phyloP scores from a whole-genome alignment of 768 basidiomycete genomes.

The Lepiota venenata region DNA sequence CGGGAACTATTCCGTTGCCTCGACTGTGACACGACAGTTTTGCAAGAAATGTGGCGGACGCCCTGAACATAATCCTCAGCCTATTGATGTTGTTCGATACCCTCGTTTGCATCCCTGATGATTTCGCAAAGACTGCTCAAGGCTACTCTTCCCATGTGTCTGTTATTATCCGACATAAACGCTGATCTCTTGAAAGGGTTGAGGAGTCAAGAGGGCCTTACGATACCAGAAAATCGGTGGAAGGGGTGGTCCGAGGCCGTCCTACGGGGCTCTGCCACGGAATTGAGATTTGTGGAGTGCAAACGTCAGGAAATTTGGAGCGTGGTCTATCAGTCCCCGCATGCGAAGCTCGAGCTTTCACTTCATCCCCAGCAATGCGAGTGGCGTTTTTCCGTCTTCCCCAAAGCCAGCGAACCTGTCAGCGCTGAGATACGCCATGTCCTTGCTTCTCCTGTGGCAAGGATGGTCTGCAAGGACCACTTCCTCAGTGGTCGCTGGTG shows the following conservation, averaged over 20 bases:
- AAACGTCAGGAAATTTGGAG: slow-evolving; percentile 91
- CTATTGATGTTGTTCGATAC: slow-evolving; percentile 46
- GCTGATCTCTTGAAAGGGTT: slow-evolving; percentile 49
- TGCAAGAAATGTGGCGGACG: slow-evolving; percentile 88
- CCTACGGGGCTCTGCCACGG: slow-evolving; percentile 49
- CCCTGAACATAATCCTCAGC: slow-evolving; percentile 77
- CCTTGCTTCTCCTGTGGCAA: slow-evolving; percentile 73
- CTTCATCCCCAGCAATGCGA: slow-evolving; percentile 76
- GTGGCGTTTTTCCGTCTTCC: slow-evolving; percentile 81
- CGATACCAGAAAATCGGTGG: slow-evolving; percentile 61
- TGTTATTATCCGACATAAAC: slow-evolving; percentile 53
- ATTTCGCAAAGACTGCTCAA: slow-evolving; percentile 79
- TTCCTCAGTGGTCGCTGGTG: slow-evolving; percentile 78
- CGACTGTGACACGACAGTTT: slow-evolving; percentile 75
- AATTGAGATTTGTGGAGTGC: slow-evolving; percentile 80
- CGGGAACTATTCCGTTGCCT: slow-evolving; percentile 63
- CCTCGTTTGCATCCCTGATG: slow-evolving; percentile 67
- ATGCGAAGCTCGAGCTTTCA: slow-evolving; percentile 70
- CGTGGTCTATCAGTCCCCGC: slow-evolving; percentile 69
- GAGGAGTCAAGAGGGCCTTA: slow-evolving; percentile 32
- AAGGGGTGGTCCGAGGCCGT: slow-evolving; percentile 66
- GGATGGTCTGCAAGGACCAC: slow-evolving; percentile 52
- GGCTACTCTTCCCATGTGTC: slow-evolving; percentile 82
- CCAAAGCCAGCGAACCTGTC: slow-evolving; percentile 64
- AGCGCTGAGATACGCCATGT: slow-evolving; percentile 77